A percentile compares a stretch with the other conserved stretches of the same genome.
Evolutionary conservation across 768 basidiomycete species (phyloP).

Genomic region (Boletus tylopilopsis): DNA sequence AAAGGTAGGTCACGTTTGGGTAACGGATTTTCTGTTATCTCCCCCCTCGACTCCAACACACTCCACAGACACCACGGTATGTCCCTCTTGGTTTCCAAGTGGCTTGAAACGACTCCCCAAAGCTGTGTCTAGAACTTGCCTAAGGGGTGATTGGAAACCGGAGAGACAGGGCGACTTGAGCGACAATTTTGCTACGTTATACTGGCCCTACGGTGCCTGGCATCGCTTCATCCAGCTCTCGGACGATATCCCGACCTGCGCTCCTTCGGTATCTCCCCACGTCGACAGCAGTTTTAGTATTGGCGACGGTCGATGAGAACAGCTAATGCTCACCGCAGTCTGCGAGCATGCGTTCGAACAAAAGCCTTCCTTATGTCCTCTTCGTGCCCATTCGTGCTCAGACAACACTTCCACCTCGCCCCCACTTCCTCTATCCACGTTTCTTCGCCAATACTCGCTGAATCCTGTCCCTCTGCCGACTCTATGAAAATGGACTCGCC

Average conservation of each 20-base stretch:
- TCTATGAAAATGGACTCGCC: constrained; percentile 48
- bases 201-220: constrained; percentile 16
- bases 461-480: constrained; percentile 41
- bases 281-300: constrained; percentile 21
- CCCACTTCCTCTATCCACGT: constrained; percentile 21
- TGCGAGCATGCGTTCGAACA: constrained; percentile 23
- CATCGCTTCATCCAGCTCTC: constrained; percentile 22
- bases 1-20: too few species aligned
- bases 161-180: constrained; percentile 20
- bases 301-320: constrained; percentile 23
- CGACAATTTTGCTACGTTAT: constrained; percentile 20
- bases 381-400: constrained; percentile 19
- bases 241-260: constrained; percentile 27
- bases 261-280: constrained; percentile 23
- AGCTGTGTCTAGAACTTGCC: constrained; percentile 30
- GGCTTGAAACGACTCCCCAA: constrained; percentile 31
- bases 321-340: constrained; percentile 22
- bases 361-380: constrained; percentile 8
- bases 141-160: constrained; percentile 24
- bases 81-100: constrained; percentile 23
- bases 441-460: constrained; percentile 37
- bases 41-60: constrained; percentile 23
- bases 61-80: constrained; percentile 28
- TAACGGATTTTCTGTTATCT: too few species aligned
- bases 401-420: constrained; percentile 23